phyloP scores from a whole-genome alignment of 345 rosid genomes.

The Physaria fendleri region DNA sequence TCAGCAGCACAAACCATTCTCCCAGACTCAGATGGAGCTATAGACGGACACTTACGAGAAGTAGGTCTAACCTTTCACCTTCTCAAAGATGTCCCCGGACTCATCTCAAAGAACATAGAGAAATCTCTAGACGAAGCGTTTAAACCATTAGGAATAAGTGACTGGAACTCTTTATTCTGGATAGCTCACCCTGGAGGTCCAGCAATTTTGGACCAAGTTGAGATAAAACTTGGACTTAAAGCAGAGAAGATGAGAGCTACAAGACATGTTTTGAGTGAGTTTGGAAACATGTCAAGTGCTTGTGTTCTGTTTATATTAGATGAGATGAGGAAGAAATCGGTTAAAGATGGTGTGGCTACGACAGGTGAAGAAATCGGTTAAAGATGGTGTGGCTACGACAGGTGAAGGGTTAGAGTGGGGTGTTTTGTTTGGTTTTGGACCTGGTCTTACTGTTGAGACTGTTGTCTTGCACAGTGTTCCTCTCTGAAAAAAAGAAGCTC shows the following conservation, averaged over 20 bases:
- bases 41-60: slow-evolving; percentile 66
- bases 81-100: slow-evolving; percentile 53
- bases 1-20: slow-evolving; percentile 64
- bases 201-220: slow-evolving; percentile 56
- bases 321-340: slow-evolving; percentile 65
- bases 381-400: slow-evolving; percentile 52
- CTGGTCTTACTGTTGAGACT: slow-evolving; percentile 78
- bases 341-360: slow-evolving; percentile 42
- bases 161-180: slow-evolving; percentile 83
- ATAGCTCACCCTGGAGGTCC: slow-evolving; percentile 81
- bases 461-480: slow-evolving; percentile 64
- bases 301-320: too few species aligned
- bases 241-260: slow-evolving; percentile 52
- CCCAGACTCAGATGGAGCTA: slow-evolving; percentile 67
- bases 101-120: slow-evolving; percentile 66
- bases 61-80: slow-evolving; percentile 67
- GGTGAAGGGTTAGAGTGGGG: slow-evolving; percentile 92
- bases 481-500: slow-evolving; percentile 9
- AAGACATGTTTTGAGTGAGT: too few species aligned
- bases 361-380: slow-evolving; percentile 59
- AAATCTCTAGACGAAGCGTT: slow-evolving; percentile 60
- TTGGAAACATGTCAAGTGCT: too few species aligned
- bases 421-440: slow-evolving; percentile 74
- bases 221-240: slow-evolving; percentile 43
- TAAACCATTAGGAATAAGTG: slow-evolving; percentile 58